Percentiles rank a stretch among this genome's conserved stretches.
phyloP scores from a whole-genome alignment of 345 rosid genomes.

The Eucalyptus regnans region DNA sequence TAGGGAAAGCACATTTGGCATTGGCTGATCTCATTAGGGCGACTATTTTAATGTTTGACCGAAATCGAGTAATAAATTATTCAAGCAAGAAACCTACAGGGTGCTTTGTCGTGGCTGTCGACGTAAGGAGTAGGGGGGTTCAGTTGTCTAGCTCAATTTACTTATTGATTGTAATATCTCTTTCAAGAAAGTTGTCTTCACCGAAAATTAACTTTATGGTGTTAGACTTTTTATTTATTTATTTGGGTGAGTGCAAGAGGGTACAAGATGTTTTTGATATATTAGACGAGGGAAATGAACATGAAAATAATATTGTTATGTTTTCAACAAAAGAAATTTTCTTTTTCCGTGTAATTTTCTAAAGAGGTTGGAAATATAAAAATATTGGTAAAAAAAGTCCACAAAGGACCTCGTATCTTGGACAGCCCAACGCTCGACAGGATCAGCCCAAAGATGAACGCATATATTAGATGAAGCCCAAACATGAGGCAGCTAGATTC shows the following conservation, averaged over 20 bases:
- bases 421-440: neutral
- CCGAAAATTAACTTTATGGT: neutral
- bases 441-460: neutral
- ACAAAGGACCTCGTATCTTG: neutral
- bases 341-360: too few species aligned
- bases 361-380: too few species aligned
- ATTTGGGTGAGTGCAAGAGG: neutral
- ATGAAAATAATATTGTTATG: too few species aligned
- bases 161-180: fast-evolving
- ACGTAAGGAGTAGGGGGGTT: neutral
- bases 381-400: neutral
- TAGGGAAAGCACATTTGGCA: neutral
- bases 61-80: neutral
- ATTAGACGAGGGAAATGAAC: too few species aligned
- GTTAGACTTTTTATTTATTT: neutral
- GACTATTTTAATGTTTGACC: neutral
- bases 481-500: neutral
- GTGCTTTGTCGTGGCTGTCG: neutral
- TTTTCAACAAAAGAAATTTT: too few species aligned
- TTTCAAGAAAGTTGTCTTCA: neutral
- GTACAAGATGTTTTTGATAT: neutral
- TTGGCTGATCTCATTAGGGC: neutral
- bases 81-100: neutral
- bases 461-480: neutral
- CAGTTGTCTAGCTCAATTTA: neutral